Evolutionary conservation across 2,329 filamentous ascomycete species (phyloP), one percentile per base, ranked within the genome.

Genomic region (Phialophora tarda): DNA sequence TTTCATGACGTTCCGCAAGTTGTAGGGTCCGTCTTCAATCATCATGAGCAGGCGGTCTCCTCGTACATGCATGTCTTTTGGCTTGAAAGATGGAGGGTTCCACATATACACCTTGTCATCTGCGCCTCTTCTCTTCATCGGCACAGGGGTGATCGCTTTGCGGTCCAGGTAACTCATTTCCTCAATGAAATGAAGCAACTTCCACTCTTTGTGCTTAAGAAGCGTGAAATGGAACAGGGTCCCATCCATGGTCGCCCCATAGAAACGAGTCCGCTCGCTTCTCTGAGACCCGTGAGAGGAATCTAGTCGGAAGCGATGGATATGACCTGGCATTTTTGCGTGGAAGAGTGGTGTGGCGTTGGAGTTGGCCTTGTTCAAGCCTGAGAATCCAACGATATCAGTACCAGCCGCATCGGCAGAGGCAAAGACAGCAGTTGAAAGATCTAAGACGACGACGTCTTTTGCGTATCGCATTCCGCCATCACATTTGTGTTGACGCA

Each of bases 151-250:
- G 60, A 65, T 65, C n/a, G 47, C 51, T 59, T 62, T 64, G 28
- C 50, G 59, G 48, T 82, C 84, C 28, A 78, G 76, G 55, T 83
- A 76, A 30, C 86, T 87, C 56, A 96, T 75, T 65, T 90, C 89
- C 73, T 96, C 89, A 1, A 97, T 75, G 69, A 94, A 87, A 64
- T 85, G 84, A 4, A 98, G 82, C 3, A 96, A 81, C 6, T 84
- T 83, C 86, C 89, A 91, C 7, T 89, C 84, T 1, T 85, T 77
- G 21, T 84, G 73, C 10, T 83, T 80, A 0, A 98, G 78, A 14
- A 93, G 78, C 0, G 85, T 85, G 72, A 97, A 89, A 63, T 90
- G 86, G 68, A 86, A 86, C 26, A 93, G 73, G 0, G 88, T 87
- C 1, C 91, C 91, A 73, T 91, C 87, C 38, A 92, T 83, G 6